These are phyloP conservation scores for Nannochloris sp. DNA, from an alignment of 139 green algal genomes.

Conservation along the genomic window DNA sequence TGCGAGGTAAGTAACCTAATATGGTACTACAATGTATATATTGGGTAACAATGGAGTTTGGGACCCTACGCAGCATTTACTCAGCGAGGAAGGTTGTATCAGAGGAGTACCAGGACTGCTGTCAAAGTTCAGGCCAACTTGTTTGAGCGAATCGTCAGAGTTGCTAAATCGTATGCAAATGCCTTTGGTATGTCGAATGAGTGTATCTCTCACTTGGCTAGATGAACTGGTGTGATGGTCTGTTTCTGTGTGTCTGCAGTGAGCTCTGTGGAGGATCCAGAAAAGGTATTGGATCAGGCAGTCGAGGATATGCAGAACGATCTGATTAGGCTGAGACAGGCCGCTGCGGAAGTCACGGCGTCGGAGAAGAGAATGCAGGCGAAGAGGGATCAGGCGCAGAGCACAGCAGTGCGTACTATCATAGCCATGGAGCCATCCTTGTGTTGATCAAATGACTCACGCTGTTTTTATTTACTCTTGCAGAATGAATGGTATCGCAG, in stretches of 20 bases:
- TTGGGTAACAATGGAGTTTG: neutral
- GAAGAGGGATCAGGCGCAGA: conserved; percentile 81
- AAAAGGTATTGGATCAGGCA: conserved; percentile 96
- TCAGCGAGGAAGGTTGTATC: neutral
- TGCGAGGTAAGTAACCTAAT: neutral
- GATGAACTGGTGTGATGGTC: neutral
- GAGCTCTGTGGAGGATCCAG: conserved; percentile 77
- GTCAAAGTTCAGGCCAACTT: conserved; percentile 77
- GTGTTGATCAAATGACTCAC: neutral
- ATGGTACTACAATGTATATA: neutral
- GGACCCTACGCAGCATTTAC: neutral
- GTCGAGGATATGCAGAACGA: conserved; percentile 97
- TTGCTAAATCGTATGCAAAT: conserved; percentile 86
- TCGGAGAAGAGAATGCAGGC: conserved; percentile 95
- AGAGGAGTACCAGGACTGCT: neutral
- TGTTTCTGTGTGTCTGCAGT: conserved; percentile 40
- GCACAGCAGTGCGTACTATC: conserved; percentile 23
- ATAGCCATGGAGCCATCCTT: conserved; percentile 27
- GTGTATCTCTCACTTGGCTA: neutral
- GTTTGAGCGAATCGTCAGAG: conserved; percentile 68
- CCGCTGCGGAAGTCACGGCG: conserved; percentile 90
- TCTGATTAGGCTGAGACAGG: conserved; percentile 95
- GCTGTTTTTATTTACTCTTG: neutral
- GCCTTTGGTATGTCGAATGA: conserved; percentile 49
- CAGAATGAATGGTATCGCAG: conserved; percentile 74